Percentiles rank a stretch among this genome's conserved stretches.
Conservation (phyloP, 1,139 yeast species). For the Scheffersomyces stambukii region DNA sequence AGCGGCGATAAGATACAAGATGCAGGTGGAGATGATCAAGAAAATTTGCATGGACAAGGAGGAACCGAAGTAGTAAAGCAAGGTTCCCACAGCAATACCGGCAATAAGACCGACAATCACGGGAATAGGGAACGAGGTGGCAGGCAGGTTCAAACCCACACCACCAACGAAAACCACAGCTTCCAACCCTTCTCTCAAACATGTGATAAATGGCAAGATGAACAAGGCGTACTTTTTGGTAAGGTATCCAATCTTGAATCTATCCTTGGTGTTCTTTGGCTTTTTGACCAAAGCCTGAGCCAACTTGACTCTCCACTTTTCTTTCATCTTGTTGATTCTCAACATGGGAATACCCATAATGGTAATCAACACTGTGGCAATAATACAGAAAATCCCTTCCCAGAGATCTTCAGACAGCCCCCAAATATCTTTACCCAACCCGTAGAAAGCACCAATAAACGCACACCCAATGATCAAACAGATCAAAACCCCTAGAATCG, state of each 20-base stretch:
- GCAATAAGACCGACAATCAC: constrained; percentile 71
- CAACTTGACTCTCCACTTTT: constrained; percentile 87
- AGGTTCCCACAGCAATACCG: constrained; percentile 64
- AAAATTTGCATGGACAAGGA: constrained; percentile 74
- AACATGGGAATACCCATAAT: constrained; percentile 91
- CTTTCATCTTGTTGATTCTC: constrained; percentile 84
- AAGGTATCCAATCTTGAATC: constrained; percentile 33
- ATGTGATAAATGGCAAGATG: constrained; percentile 75
- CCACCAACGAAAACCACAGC: constrained; percentile 92
- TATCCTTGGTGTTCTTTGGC: constrained; percentile 25
- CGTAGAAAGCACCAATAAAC: constrained; percentile 80
- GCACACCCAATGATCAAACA: constrained; percentile 81
- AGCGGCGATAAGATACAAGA: constrained; percentile 80
- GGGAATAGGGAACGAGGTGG: constrained; percentile 80
- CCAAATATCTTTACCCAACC: constrained; percentile 82
- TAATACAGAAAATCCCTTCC: constrained; percentile 84
- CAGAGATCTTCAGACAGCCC: constrained; percentile 81
- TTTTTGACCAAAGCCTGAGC: constrained; percentile 63
- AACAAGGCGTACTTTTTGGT: constrained; percentile 72
- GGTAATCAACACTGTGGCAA: constrained; percentile 81
- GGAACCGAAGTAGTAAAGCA: constrained; percentile 74
- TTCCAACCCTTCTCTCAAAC: constrained; percentile 86
- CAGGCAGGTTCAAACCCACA: constrained; percentile 74
- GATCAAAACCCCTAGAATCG: constrained; percentile 62
- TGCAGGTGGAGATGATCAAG: constrained; percentile 74